A percentile compares a stretch with the other conserved stretches of the same genome.
These are phyloP conservation scores for Aureobasidium sp. DNA, from an alignment of 2,329 filamentous ascomycete species.

Conservation along the genomic window DNA sequence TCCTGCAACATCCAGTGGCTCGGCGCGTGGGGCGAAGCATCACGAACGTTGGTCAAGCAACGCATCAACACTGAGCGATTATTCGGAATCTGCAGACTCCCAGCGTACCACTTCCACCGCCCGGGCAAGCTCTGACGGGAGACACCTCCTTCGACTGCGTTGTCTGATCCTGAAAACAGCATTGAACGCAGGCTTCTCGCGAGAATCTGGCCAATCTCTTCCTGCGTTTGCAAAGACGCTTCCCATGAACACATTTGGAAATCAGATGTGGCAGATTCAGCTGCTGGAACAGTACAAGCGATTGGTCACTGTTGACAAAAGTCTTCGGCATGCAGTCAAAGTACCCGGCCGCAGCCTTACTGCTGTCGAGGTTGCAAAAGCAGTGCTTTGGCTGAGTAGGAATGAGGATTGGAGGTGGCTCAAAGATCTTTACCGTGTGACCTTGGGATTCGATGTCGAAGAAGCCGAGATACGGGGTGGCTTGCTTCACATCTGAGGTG, in stretches of 20 bases:
- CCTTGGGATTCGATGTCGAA: constrained; percentile 77
- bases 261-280: constrained; percentile 59
- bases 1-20: constrained; percentile 29
- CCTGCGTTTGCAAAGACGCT: constrained; percentile 71
- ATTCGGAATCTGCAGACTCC: constrained; percentile 57
- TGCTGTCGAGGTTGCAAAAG: constrained; percentile 71
- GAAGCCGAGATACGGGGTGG: constrained; percentile 53
- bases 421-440: constrained; percentile 71
- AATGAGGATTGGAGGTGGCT: constrained; percentile 72
- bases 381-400: constrained; percentile 67
- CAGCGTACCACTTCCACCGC: constrained; percentile 67
- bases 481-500: neutral
- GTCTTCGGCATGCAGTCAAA: constrained; percentile 50
- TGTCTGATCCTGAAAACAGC: constrained; percentile 76
- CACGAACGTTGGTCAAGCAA: constrained; percentile 74
- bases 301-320: constrained; percentile 65
- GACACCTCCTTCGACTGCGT: constrained; percentile 70
- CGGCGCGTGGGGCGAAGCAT: constrained; percentile 41
- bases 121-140: constrained; percentile 64
- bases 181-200: constrained; percentile 73
- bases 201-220: constrained; percentile 51
- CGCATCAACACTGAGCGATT: constrained; percentile 67
- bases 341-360: constrained; percentile 56
- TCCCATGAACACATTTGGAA: constrained; percentile 71
- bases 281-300: constrained; percentile 75